A percentile compares a stretch with the other conserved stretches of the same genome.
Evolutionary conservation across 192 early-diverging fungal genomes (phyloP).

Genomic region (Coemansia javaensis): DNA sequence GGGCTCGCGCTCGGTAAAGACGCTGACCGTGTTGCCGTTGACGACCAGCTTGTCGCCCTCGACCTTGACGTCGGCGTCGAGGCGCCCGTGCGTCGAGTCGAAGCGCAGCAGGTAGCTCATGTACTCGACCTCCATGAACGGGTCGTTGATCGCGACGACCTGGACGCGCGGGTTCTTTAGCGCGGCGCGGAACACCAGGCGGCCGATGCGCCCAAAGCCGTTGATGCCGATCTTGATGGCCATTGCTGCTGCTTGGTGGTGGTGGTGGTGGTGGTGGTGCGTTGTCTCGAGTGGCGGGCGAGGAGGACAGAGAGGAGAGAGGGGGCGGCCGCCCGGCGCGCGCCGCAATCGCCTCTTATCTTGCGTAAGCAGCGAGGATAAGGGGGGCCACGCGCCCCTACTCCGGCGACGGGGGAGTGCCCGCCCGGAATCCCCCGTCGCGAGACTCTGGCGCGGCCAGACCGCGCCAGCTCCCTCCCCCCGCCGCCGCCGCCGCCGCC

Average conservation of each 20-base stretch:
- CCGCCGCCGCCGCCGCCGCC: too few relatives aligned
- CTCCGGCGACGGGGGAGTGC: too few relatives aligned
- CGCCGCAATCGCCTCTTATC: too few relatives aligned
- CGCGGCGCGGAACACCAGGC: conserved; percentile 90
- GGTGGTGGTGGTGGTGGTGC: too few relatives aligned
- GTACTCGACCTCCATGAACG: conserved; percentile 93
- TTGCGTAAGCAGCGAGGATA: too few relatives aligned
- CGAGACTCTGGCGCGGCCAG: too few relatives aligned
- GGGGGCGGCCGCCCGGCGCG: too few relatives aligned
- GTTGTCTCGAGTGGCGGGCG: too few relatives aligned
- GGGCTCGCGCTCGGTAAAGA: conserved; percentile 75
- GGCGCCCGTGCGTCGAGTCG: conserved; percentile 97
- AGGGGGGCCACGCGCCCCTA: too few relatives aligned
- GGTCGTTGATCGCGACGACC: conserved; percentile 94
- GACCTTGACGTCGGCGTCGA: conserved; percentile 75
- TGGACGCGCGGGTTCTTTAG: conserved; percentile 63
- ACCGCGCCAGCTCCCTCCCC: too few relatives aligned
- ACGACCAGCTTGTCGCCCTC: conserved; percentile 87
- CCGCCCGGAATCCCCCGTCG: too few relatives aligned
- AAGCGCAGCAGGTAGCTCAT: conserved; percentile 98
- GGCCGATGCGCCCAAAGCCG: conserved; percentile 96
- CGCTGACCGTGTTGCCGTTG: conserved; percentile 74
- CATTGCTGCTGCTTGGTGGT: conserved; percentile 4
- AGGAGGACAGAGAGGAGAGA: too few relatives aligned
- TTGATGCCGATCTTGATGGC: conserved; percentile 59